Evolutionary conservation across 306 rosid genomes (phyloP), one percentile per base, ranked within the genome.

Genomic region (Urtica urens): DNA sequence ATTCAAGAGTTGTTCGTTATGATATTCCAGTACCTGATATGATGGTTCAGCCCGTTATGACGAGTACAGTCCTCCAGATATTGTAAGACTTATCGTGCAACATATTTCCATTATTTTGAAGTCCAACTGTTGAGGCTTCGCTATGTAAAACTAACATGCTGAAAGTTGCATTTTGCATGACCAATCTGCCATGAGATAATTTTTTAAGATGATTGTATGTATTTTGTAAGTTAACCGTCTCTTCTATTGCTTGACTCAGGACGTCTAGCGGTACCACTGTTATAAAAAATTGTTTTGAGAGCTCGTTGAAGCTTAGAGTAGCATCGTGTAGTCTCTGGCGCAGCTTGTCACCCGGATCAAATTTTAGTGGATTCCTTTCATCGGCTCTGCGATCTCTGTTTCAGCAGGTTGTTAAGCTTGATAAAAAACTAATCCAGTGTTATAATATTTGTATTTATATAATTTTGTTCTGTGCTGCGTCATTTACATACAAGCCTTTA

Each of bases 351-450:
- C 53, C 46, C 38, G 93, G 83, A 57, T 53, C 52, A 11, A 38
- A 72, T 46, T 50, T 79, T 22, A 71, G 74, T 25, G 7, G 40
- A 23, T 81, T 79, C 57, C 79, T 84, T 72, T 61, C 73, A 46
- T 74, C 77, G 38, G 62, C 85, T 60, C 93, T 77, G 23, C 72
- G 73, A 39, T 51, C 52, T 47, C 83, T 90, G 80, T 75, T 90
- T 63, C 84, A 76, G 70, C 95, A 81, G 94, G 96, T 87, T 49
- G 23, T 55, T 33, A 31, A 3, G 24, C 45, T 30, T 51, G 15
- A 29, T 38, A 54, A n/a, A 28, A 45, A 29, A 26, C 33, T 28
- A 12, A 7, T 12, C 10, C 10, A n/a, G 38, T 38, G 15, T 20
- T 31, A 37, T 5, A 9, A 28, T n/a, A n/a, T 49, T 8, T 6